phyloP scores from a whole-genome alignment of 129 eudicot genomes.

The Saposhnikovia divaricata region DNA sequence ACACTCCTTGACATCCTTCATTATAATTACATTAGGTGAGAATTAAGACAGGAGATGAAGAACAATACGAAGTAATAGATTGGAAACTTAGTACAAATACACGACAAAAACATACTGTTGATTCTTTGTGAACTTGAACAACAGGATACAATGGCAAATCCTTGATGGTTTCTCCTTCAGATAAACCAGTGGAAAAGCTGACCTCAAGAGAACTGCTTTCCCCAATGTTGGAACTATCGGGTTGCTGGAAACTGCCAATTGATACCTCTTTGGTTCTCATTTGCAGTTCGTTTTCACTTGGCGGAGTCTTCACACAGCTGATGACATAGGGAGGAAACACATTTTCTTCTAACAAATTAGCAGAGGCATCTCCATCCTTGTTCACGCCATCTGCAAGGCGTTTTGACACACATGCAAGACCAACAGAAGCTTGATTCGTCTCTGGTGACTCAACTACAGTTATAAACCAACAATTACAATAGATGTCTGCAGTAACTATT shows the following conservation, averaged over 20 bases:
- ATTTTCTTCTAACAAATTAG: constrained; percentile 27
- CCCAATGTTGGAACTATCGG: constrained; percentile 32
- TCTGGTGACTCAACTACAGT: constrained; percentile 31
- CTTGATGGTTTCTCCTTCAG: constrained; percentile 37
- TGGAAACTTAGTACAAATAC: constrained; percentile 1
- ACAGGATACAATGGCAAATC: constrained; percentile 30
- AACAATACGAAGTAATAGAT: not conserved
- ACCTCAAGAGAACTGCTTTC: constrained; percentile 52
- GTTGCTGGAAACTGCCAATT: constrained; percentile 19
- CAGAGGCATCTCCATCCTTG: constrained; percentile 30
- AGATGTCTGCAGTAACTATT: not conserved
- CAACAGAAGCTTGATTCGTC: constrained; percentile 22
- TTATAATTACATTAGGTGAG: constrained; percentile 1
- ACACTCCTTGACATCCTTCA: constrained; percentile 25
- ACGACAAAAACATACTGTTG: constrained; percentile 22
- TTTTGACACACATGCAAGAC: constrained; percentile 16
- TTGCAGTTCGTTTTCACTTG: constrained; percentile 20
- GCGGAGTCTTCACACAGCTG: constrained; percentile 29
- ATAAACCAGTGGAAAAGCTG: constrained; percentile 30
- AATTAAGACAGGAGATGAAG: constrained; percentile 6
- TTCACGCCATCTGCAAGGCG: constrained; percentile 7
- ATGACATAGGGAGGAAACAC: constrained; percentile 18
- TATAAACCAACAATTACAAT: constrained; percentile 15
- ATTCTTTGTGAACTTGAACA: constrained; percentile 25
- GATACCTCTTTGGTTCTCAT: constrained; percentile 17